Conservation (phyloP, 768 basidiomycete species). For the Rubroboletus satanas region DNA sequence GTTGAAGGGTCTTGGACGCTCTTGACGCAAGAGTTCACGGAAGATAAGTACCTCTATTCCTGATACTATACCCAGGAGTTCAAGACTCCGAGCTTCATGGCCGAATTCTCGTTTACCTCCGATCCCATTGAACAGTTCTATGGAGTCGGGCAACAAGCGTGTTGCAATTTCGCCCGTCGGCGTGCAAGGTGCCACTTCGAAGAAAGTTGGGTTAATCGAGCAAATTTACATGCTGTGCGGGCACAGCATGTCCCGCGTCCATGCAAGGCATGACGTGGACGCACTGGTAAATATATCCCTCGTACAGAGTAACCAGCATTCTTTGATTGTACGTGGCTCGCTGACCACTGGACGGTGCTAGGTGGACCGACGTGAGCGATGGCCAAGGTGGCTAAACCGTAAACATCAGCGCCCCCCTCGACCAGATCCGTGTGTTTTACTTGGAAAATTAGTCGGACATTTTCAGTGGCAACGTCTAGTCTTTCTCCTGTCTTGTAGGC, state of each 20-base stretch:
- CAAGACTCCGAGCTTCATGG: slow-evolving; percentile 26
- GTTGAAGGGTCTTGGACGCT: neutral
- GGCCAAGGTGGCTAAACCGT: slow-evolving; percentile 7
- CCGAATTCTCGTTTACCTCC: slow-evolving; percentile 31
- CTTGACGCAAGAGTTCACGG: slow-evolving; percentile 3
- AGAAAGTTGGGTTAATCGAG: neutral
- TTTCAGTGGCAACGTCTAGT: slow-evolving; percentile 21
- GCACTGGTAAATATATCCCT: slow-evolving; percentile 24
- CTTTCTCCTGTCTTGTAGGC: neutral
- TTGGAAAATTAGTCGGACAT: slow-evolving; percentile 32
- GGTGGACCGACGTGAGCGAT: slow-evolving; percentile 34
- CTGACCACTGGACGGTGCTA: slow-evolving; percentile 3
- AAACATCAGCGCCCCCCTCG: slow-evolving; percentile 12
- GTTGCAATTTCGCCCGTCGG: slow-evolving; percentile 38
- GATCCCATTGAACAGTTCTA: slow-evolving; percentile 36
- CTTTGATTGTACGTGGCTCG: too few relatives aligned
- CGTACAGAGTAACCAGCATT: neutral
- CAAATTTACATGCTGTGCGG: too few relatives aligned
- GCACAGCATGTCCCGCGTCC: neutral
- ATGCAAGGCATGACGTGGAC: slow-evolving; percentile 26
- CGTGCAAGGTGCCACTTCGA: slow-evolving; percentile 23
- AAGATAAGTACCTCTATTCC: slow-evolving; percentile 3
- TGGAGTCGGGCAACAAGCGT: slow-evolving; percentile 37
- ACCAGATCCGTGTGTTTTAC: slow-evolving; percentile 36
- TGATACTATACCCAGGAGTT: slow-evolving; percentile 24